Conservation (phyloP, 192 early-diverging fungal genomes). For the Linnemannia hyalina region DNA sequence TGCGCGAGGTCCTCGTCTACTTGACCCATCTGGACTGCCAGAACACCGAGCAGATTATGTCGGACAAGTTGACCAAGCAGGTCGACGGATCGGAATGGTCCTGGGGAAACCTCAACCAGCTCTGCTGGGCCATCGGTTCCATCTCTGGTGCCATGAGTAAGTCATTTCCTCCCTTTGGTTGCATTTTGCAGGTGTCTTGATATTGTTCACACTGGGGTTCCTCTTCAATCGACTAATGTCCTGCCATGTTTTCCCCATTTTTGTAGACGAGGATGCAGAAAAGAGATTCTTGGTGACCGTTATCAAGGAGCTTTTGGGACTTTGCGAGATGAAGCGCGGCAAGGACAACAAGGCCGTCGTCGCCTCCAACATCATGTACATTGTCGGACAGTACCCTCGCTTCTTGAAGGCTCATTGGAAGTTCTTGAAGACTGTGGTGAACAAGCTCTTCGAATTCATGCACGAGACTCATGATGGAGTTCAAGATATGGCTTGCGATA, state of each 20-base stretch:
- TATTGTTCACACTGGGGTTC: not conserved
- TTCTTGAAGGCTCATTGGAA: constrained; percentile 99
- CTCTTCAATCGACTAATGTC: not conserved
- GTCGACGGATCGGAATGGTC: constrained; percentile 98
- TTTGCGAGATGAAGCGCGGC: constrained; percentile 97
- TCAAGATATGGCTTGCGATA: constrained; percentile 99
- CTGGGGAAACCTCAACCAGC: constrained; percentile 97
- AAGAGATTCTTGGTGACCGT: constrained; percentile 98
- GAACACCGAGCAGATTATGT: constrained; percentile 97
- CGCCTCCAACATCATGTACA: constrained; percentile 99
- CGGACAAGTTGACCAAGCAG: constrained; percentile 91
- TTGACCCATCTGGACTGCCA: constrained; percentile 95
- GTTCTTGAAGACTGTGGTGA: constrained; percentile 99
- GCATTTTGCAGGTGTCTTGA: not conserved
- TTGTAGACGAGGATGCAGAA: constrained; percentile 89
- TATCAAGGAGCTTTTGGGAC: constrained; percentile 96
- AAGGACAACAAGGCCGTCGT: constrained; percentile 99
- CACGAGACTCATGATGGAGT: constrained; percentile 97
- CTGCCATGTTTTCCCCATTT: not conserved
- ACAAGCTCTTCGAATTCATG: constrained; percentile 99
- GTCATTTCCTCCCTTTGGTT: not conserved
- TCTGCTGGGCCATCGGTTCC: constrained; percentile 99
- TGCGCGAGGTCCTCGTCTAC: constrained; percentile 97
- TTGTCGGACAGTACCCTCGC: constrained; percentile 99
- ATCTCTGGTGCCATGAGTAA: constrained; percentile 94